A percentile compares a stretch with the other conserved stretches of the same genome.
These are phyloP conservation scores for Phaffia australis DNA, from an alignment of 768 basidiomycete genomes.

Conservation along the genomic window DNA sequence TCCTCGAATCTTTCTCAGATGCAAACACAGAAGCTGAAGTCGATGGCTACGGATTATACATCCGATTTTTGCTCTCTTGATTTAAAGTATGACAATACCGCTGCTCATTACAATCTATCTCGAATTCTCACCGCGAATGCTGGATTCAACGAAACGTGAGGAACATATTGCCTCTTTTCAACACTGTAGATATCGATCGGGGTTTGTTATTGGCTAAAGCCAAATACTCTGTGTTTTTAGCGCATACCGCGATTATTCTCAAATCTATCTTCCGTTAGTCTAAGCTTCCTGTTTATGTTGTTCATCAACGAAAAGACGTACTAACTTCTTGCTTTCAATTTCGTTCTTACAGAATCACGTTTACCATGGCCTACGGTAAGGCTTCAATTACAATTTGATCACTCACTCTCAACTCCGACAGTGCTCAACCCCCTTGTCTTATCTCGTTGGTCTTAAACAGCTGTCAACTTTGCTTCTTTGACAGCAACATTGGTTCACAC, in stretches of 20 bases:
- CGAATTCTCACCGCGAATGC: slow-evolving; percentile 4
- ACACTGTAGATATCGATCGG: no score
- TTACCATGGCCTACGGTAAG: slow-evolving; percentile 22
- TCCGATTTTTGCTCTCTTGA: neutral
- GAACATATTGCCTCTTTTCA: neutral
- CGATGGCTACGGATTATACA: no score
- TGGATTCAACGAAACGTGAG: slow-evolving; percentile 9
- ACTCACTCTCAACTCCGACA: neutral
- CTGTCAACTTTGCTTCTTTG: neutral
- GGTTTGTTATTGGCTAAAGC: neutral
- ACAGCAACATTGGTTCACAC: slow-evolving; percentile 24
- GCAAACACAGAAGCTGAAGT: no score
- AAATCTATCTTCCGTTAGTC: slow-evolving; percentile 17
- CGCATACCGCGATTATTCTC: slow-evolving; percentile 19
- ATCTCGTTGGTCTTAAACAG: neutral
- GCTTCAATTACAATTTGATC: neutral
- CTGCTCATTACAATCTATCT: slow-evolving; percentile 10
- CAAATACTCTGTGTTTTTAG: slow-evolving; percentile 2
- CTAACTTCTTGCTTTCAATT: no score
- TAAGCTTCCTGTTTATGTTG: no score
- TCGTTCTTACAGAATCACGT: slow-evolving; percentile 2
- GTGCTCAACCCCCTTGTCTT: no score
- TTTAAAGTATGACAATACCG: slow-evolving; percentile 20
- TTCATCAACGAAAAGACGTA: no score
- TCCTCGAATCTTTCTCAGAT: neutral